A percentile compares a stretch with the other conserved stretches of the same genome.
phyloP scores from a whole-genome alignment of 345 rosid species.

The Eucalyptus tenuipes region DNA sequence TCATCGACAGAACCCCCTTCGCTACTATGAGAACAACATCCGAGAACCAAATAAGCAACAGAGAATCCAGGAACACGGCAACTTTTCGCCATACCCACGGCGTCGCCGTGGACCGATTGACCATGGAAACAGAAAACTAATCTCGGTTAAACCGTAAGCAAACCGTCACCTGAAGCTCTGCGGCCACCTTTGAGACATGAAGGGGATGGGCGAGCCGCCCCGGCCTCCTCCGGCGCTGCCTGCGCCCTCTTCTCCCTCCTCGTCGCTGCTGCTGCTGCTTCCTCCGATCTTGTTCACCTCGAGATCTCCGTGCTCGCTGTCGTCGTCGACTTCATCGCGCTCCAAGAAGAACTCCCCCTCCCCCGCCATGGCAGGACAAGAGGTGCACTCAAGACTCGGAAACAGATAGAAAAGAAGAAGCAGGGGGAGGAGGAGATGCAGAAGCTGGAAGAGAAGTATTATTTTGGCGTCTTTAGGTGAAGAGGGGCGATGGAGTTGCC shows the following conservation, averaged over 20 bases:
- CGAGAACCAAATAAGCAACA: background rate
- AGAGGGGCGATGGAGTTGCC: background rate
- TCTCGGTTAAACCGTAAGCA: background rate
- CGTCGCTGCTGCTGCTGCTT: conserved; percentile 2
- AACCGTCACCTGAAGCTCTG: conserved; percentile 57
- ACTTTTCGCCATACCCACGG: background rate
- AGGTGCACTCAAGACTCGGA: background rate
- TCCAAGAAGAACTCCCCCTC: conserved; percentile 23
- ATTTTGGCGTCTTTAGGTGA: background rate
- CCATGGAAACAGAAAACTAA: background rate
- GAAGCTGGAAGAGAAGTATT: too few relatives aligned
- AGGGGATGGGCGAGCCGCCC: background rate
- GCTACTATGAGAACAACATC: background rate
- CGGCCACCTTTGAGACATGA: conserved; percentile 67
- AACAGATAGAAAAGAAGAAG: background rate
- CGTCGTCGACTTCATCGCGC: conserved; percentile 1
- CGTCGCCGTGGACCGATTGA: background rate
- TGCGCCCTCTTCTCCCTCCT: conserved; percentile 10
- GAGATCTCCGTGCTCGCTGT: conserved; percentile 19
- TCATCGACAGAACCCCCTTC: background rate
- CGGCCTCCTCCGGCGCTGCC: background rate
- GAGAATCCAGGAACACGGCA: background rate
- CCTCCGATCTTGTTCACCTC: conserved; percentile 19
- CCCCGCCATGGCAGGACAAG: conserved; percentile 1
- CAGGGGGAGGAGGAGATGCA: background rate